These are phyloP conservation scores for Colletotrichum limetticola DNA, from an alignment of 2,329 filamentous ascomycete species.

Conservation along the genomic window DNA sequence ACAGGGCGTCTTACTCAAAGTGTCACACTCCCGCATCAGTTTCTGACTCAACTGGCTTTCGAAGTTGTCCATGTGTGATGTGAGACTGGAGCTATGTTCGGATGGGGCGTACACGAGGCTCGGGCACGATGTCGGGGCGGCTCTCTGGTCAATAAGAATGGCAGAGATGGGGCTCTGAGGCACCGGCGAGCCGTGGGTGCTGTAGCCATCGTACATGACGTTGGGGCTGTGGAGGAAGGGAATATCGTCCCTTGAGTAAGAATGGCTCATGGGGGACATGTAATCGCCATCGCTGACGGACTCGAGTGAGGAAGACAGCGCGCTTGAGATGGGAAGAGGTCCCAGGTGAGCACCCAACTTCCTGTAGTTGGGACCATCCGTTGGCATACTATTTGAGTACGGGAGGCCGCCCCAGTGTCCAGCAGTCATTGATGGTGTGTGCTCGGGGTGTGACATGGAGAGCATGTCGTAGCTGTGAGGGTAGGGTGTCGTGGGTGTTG, in stretches of 20 bases:
- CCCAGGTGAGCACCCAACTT: constrained; percentile 51
- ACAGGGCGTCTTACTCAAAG: constrained; percentile 58
- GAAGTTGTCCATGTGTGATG: constrained; percentile 68
- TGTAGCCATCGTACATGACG: constrained; percentile 67
- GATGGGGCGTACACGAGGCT: constrained; percentile 70
- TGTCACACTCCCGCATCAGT: constrained; percentile 65
- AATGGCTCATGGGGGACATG: constrained; percentile 68
- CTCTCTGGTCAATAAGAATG: constrained; percentile 66
- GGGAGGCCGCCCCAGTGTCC: constrained; percentile 57
- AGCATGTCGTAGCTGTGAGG: constrained; percentile 59
- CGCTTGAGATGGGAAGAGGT: constrained; percentile 58
- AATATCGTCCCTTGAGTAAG: constrained; percentile 64
- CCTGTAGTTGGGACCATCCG: constrained; percentile 56
- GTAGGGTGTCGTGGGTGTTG: constrained; percentile 57
- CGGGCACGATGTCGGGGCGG: constrained; percentile 69
- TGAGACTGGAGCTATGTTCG: constrained; percentile 69
- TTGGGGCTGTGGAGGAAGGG: constrained; percentile 62
- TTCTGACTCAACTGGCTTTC: constrained; percentile 65
- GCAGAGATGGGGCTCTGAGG: constrained; percentile 66
- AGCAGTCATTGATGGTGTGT: constrained; percentile 51
- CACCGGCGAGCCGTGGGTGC: constrained; percentile 62
- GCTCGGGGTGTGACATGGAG: constrained; percentile 60
- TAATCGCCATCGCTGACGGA: constrained; percentile 72
- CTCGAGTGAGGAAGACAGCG: constrained; percentile 66
- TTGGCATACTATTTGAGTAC: constrained; percentile 55